Evolutionary conservation across 768 basidiomycete species (phyloP), one percentile per base, ranked within the genome.

Genomic region (Boletus coccyginus): DNA sequence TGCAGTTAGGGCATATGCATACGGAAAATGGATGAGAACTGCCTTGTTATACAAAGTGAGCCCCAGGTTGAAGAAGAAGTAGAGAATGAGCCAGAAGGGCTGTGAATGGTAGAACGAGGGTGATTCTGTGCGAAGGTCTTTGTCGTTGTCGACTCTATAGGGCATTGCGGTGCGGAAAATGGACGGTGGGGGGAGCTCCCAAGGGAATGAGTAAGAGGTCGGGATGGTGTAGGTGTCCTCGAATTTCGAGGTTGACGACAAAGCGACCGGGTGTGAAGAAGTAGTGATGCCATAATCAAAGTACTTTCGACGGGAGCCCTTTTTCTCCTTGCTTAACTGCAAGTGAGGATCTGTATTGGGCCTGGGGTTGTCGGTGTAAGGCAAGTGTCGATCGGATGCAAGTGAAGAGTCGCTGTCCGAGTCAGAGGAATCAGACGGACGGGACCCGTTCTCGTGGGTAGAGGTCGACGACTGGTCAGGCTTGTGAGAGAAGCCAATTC

Each of bases 21-120:
- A 98, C 0, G 97, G 97, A 68, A 98, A 98, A 53, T 81, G 84
- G 51, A 91, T 86, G 58, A 99, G 85, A 17, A 98, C 86, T 38
- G 84, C 80, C 73, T 99, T 99, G 81, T 99, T 99, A 74, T 92
- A 97, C 43, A 99, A 76, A 9, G 96, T 98, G 60, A 99, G 82
- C 12, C 84, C 81, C 31, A 98, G 85, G 73, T 98, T 98, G 80
- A 95, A 89, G 57, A 76, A 70, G 67, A 99, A 98, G 76, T 97
- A 98, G 58, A 92, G 76, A 5, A 71, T 62, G 17, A 98, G 81
- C 92, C 92, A 94, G 51, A 78, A 75, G 2, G 71, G 61, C 24
- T 73, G 66, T 5, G 73, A 75, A 5, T 64, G 59, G 50, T 58
- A 63, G 55, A 70, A 68, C 3, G 63, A 57, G 31, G 58, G 52